Evolutionary conservation across 78 protist genomes (phyloP).

Genomic region (Fonticula alba): DNA sequence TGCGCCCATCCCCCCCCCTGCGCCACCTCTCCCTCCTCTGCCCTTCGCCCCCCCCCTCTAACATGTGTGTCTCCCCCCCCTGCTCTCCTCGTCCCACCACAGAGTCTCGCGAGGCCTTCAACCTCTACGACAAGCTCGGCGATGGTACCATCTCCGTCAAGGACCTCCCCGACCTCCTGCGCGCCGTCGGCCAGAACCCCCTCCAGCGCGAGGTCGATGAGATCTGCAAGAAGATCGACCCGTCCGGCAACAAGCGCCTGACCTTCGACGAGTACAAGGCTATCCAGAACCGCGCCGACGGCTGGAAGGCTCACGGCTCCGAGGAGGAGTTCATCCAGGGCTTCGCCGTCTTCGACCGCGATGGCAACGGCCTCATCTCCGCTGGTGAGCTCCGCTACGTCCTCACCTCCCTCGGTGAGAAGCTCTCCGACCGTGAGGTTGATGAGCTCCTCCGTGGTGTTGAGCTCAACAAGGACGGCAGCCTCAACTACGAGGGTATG

Average conservation of each 20-base stretch:
- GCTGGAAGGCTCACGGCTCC: constrained; percentile 1
- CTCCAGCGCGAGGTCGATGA: constrained; percentile 38
- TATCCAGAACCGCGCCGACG: neutral
- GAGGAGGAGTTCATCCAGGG: constrained; percentile 24
- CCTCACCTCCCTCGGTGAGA: constrained; percentile 59
- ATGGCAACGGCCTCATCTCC: constrained; percentile 51
- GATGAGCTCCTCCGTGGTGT: constrained; percentile 13
- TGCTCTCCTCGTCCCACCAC: too few relatives aligned
- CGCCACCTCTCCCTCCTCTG: too few relatives aligned
- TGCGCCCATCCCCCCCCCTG: too few relatives aligned
- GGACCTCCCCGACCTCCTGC: constrained; percentile 42
- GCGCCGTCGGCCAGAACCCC: constrained; percentile 48
- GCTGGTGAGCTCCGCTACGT: constrained; percentile 33
- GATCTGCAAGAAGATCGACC: constrained; percentile 16
- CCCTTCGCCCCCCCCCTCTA: too few relatives aligned
- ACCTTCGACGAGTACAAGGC: too few relatives aligned
- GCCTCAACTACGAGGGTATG: constrained; percentile 16
- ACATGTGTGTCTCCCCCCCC: too few relatives aligned
- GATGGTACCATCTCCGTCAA: constrained; percentile 35
- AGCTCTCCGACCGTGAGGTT: constrained; percentile 50
- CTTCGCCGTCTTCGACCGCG: constrained; percentile 53
- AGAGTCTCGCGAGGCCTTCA: constrained; percentile 22
- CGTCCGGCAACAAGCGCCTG: neutral
- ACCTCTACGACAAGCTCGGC: constrained; percentile 39
- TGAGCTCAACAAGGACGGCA: constrained; percentile 14